Evolutionary conservation across 1,139 yeast species (phyloP).

Genomic region (Geotrichum bryndzae): DNA sequence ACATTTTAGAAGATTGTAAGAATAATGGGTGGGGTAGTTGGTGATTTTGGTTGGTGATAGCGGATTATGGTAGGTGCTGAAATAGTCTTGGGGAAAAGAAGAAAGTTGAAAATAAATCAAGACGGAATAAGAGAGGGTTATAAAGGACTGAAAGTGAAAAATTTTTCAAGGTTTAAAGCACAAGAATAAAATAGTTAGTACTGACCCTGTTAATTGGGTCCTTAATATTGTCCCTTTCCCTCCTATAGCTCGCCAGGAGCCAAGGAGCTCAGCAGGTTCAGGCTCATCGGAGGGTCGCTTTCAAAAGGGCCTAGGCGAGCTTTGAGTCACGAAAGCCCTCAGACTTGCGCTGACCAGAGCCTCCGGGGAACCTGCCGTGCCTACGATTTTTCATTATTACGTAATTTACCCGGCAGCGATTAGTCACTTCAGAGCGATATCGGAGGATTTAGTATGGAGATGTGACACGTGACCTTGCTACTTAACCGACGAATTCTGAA

Average conservation of each 20-base stretch:
- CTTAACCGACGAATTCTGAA: background rate
- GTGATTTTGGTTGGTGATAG: no score
- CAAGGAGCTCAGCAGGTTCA: background rate
- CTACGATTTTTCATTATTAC: background rate
- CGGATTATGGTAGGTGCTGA: no score
- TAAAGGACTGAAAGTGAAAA: no score
- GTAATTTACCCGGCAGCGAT: background rate
- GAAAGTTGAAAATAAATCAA: background rate
- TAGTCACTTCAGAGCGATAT: background rate
- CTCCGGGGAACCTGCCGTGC: background rate
- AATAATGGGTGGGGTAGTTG: background rate
- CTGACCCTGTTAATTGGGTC: background rate
- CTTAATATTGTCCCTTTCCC: background rate
- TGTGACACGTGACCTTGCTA: background rate
- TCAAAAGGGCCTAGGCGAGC: background rate
- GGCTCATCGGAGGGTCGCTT: background rate
- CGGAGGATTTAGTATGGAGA: background rate
- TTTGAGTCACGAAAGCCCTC: background rate
- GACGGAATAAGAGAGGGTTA: no score
- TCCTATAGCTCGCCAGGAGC: background rate
- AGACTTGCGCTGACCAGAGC: background rate
- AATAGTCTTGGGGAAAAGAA: no score
- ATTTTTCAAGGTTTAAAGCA: background rate
- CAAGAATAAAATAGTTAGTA: background rate
- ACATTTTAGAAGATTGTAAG: slow-evolving; percentile 35